phyloP scores from a whole-genome alignment of 148 eudicot species.

The Pharnaceum exiguum region DNA sequence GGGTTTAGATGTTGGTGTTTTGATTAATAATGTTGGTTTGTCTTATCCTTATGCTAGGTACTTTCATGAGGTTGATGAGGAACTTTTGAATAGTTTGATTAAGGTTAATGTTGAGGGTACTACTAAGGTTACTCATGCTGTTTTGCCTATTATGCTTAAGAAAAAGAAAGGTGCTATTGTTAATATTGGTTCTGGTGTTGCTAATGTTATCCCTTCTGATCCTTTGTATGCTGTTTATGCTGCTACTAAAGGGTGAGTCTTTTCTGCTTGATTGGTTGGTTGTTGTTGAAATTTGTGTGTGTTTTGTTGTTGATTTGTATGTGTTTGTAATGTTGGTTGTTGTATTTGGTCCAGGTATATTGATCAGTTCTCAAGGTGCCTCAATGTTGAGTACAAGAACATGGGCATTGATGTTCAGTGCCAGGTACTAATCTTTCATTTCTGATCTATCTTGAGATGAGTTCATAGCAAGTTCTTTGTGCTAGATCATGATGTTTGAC shows the following conservation, averaged over 20 bases:
- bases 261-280: not conserved
- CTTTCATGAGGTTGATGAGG: constrained; percentile 45
- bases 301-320: too few species aligned
- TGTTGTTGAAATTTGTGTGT: not conserved
- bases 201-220: constrained; percentile 39
- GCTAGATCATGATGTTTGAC: not conserved
- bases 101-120: constrained; percentile 47
- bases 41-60: constrained; percentile 46
- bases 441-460: not conserved
- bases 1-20: constrained; percentile 52
- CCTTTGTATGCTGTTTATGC: constrained; percentile 53
- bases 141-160: constrained; percentile 38
- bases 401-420: constrained; percentile 75
- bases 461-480: not conserved
- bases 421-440: constrained; percentile 38
- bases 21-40: constrained; percentile 55
- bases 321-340: too few species aligned
- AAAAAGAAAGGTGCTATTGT: constrained; percentile 52
- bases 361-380: constrained; percentile 49
- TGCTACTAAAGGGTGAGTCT: constrained; percentile 58
- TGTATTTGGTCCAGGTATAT: constrained; percentile 36
- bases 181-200: constrained; percentile 67
- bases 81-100: constrained; percentile 27
- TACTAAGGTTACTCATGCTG: constrained; percentile 40
- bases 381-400: constrained; percentile 59